Evolutionary conservation across 2,329 filamentous ascomycete genomes (phyloP).

Genomic region (Drechslerella stenobrocha): DNA sequence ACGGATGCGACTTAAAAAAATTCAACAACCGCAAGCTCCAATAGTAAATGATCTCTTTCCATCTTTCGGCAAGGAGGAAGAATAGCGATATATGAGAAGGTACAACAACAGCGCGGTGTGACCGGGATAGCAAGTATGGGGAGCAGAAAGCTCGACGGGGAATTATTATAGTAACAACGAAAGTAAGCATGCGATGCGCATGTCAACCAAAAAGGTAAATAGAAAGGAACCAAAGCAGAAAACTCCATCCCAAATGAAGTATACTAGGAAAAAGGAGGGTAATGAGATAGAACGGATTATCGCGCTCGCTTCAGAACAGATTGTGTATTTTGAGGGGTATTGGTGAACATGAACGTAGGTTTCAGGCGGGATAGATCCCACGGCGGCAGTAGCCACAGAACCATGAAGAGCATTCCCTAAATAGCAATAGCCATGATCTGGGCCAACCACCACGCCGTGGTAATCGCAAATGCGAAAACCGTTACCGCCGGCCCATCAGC

Average conservation of each 20-base stretch:
- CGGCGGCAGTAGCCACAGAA: slow-evolving; percentile 29
- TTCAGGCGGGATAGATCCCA: slow-evolving; percentile 21
- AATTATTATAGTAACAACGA: slow-evolving; percentile 46
- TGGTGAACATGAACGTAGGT: too few relatives aligned
- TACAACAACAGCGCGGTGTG: not conserved
- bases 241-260: slow-evolving; percentile 45
- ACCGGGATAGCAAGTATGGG: slow-evolving; percentile 7
- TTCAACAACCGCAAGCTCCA: slow-evolving; percentile 23
- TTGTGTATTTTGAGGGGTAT: slow-evolving; percentile 52
- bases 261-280: slow-evolving; percentile 47
- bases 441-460: slow-evolving; percentile 21
- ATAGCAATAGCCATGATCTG: slow-evolving; percentile 19
- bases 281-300: slow-evolving; percentile 33
- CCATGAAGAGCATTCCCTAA: slow-evolving; percentile 27
- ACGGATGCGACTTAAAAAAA: slow-evolving; percentile 18
- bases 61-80: slow-evolving; percentile 16
- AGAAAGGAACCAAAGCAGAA: too few relatives aligned
- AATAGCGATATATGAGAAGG: slow-evolving; percentile 8
- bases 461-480: slow-evolving; percentile 10
- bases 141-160: slow-evolving; percentile 7
- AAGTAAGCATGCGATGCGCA: slow-evolving; percentile 50
- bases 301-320: not conserved
- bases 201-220: too few relatives aligned
- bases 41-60: slow-evolving; percentile 43
- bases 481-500: slow-evolving; percentile 38